Percentiles rank a stretch among this genome's conserved stretches.
phyloP scores from a whole-genome alignment of 768 basidiomycete species.

The Lentinula sp. region DNA sequence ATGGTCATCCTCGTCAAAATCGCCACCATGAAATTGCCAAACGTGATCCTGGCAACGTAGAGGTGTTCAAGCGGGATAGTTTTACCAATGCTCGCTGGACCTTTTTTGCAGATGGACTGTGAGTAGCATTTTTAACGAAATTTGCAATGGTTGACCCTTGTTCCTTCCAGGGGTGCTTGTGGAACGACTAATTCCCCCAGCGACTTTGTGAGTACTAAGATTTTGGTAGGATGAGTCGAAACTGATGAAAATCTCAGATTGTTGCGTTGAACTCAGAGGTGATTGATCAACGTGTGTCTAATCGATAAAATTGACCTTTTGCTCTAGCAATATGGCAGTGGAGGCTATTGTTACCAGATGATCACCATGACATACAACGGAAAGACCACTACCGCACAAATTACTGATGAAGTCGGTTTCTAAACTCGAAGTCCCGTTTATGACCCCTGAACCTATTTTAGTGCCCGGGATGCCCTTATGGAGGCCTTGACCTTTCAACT shows the following conservation, averaged over 20 bases:
- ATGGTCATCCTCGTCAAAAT: background rate
- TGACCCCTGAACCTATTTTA: constrained; percentile 18
- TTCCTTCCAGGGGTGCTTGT: background rate
- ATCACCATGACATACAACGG: constrained; percentile 62
- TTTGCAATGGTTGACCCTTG: background rate
- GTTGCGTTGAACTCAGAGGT: constrained; percentile 4
- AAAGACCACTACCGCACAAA: constrained; percentile 47
- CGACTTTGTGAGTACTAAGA: constrained; percentile 1
- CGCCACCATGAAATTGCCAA: constrained; percentile 5
- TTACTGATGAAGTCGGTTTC: constrained; percentile 53
- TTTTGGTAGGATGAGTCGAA: background rate
- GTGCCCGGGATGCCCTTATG: constrained; percentile 59
- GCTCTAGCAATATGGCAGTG: constrained; percentile 48
- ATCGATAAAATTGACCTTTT: background rate
- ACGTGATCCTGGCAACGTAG: background rate
- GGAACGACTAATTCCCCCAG: constrained; percentile 1
- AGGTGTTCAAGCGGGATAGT: background rate
- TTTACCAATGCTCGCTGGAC: constrained; percentile 4
- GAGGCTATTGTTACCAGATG: constrained; percentile 47
- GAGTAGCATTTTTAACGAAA: background rate
- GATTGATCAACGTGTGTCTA: background rate
- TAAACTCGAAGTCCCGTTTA: background rate
- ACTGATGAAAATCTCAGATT: background rate
- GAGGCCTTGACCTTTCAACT: constrained; percentile 56
- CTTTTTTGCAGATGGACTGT: constrained; percentile 4